Base-by-base conservation (phyloP, 441 rosid species). In the Pelargonium hybrid region DNA sequence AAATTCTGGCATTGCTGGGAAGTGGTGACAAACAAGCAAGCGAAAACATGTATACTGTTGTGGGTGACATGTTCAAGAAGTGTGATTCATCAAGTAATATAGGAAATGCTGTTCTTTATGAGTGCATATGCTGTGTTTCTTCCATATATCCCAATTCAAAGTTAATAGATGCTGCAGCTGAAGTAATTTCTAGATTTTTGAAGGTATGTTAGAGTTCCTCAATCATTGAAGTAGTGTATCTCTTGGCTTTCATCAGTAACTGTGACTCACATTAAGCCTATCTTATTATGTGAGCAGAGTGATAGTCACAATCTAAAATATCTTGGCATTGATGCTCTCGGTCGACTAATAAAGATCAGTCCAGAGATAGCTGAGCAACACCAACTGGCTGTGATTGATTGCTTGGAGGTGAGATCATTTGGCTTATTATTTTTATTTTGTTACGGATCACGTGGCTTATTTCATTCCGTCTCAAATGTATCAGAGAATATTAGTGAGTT, bases 331-430 rank as follows among this genome's bases (percentile, higher is more conserved):
- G 99, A 94, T 82, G 98, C 89, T 23, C 89, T 94, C 74, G 94
- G 98, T 59, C 87, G 90, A 71, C 79, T 94, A 78, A 90, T 94
- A 79, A 93, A 90, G 80, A 83, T 86, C 74, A 90, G 89, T 71
- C 92, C 97, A 64, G 98, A 94, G 65, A 86, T 92, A 70, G 96
- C 93, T 52, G 99, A 92, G 77, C 98, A 94, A 77, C 99, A 94
- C 74, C 99, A 94, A 68, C 77, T 94, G 83, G 96, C 97, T 71
- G 98, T 94, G 69, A 92, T 94, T 48, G 98, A 94, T 85, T 94
- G 99, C 87, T 83, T 94, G 73, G 98, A 94, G 97, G 99, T 92
- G 72, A 87, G 87, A 54, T 52, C 18, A 52, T 52, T 52, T 52
- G 57, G n/a, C 57, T 50, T 50, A n/a, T n/a, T n/a, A n/a, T n/a